A percentile compares a stretch with the other conserved stretches of the same genome.
Evolutionary conservation across 164 flowering plant genomes (phyloP).

Genomic region (Tetracentron sinense): DNA sequence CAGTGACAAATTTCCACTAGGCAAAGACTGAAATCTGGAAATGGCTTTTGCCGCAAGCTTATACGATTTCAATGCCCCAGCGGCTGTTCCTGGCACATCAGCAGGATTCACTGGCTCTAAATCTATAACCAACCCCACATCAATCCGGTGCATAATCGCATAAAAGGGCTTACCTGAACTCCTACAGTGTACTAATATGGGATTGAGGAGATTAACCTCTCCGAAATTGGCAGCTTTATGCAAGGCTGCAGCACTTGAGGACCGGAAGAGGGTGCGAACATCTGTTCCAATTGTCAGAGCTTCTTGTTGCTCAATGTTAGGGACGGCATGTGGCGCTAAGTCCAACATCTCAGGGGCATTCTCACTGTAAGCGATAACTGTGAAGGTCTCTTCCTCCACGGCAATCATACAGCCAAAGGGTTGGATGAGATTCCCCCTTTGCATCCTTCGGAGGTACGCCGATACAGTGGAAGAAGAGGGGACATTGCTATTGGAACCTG

Average conservation of each 20-base stretch:
- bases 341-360: constrained; percentile 77
- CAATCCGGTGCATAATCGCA: constrained; percentile 70
- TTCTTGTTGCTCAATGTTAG: constrained; percentile 63
- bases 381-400: constrained; percentile 46
- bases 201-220: constrained; percentile 65
- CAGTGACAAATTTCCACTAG: constrained; percentile 54
- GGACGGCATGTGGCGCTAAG: constrained; percentile 63
- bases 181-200: constrained; percentile 56
- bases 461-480: constrained; percentile 50
- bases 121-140: constrained; percentile 65
- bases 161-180: constrained; percentile 70
- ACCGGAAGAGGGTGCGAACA: constrained; percentile 49
- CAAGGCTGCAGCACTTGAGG: constrained; percentile 56
- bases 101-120: constrained; percentile 70
- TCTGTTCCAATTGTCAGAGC: constrained; percentile 55
- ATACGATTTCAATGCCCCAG: constrained; percentile 75
- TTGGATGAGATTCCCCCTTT: constrained; percentile 58
- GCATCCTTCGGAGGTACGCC: constrained; percentile 56
- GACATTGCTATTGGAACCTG: constrained; percentile 40
- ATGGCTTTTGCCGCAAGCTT: constrained; percentile 80
- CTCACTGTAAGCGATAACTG: constrained; percentile 63
- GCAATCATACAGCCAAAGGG: constrained; percentile 72
- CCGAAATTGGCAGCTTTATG: constrained; percentile 55
- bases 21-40: constrained; percentile 67
- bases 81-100: constrained; percentile 63